Percentiles rank a stretch among this genome's conserved stretches.
Evolutionary conservation across 257 asterid genomes (phyloP).

Genomic region (Verbena officinalis): DNA sequence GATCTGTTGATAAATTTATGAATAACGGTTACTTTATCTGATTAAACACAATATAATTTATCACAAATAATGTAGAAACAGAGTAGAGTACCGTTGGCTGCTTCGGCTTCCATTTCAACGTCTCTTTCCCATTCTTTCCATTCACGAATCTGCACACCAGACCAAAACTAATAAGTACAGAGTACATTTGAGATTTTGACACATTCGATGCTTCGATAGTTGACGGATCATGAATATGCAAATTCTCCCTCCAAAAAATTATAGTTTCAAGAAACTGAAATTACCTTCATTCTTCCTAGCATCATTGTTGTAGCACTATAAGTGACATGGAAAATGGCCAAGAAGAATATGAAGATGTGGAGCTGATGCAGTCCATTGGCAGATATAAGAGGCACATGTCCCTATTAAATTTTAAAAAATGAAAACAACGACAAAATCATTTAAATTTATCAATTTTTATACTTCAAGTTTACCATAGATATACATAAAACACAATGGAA

Average conservation of each 20-base stretch:
- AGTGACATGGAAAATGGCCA: slow-evolving; percentile 75
- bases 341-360: slow-evolving; percentile 85
- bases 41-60: too few species aligned
- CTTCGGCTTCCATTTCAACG: slow-evolving; percentile 30
- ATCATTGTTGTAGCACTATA: slow-evolving; percentile 72
- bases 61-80: too few species aligned
- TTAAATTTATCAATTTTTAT: too few species aligned
- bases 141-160: slow-evolving; percentile 55
- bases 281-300: slow-evolving; percentile 76
- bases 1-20: slow-evolving; percentile 45
- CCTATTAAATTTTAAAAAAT: slow-evolving; percentile 42
- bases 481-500: neutral
- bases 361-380: slow-evolving; percentile 73
- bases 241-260: too few species aligned
- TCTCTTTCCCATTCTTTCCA: slow-evolving; percentile 87
- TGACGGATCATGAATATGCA: too few species aligned
- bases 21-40: too few species aligned
- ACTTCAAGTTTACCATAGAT: too few species aligned
- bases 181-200: too few species aligned
- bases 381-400: slow-evolving; percentile 66
- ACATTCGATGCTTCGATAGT: too few species aligned
- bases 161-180: too few species aligned
- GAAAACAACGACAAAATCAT: neutral
- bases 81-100: slow-evolving; percentile 43
- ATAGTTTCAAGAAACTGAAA: neutral